A percentile compares a stretch with the other conserved stretches of the same genome.
phyloP scores from a whole-genome alignment of 306 rosid genomes.

The Pyrus bretschneideri region DNA sequence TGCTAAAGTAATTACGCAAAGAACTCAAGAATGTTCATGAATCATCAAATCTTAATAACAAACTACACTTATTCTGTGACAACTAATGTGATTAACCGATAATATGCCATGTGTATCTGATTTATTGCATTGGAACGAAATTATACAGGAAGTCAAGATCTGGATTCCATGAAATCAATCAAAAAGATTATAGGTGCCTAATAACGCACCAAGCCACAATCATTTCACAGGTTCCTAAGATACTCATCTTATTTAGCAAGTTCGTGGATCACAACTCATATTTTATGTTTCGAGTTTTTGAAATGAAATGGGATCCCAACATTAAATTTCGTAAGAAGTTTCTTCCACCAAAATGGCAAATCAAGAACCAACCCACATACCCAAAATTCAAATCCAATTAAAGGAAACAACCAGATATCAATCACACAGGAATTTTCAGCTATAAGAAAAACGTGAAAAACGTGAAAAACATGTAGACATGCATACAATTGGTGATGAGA shows the following conservation, averaged over 20 bases:
- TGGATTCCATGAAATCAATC: background rate
- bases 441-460: background rate
- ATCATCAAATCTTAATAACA: background rate
- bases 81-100: background rate
- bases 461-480: background rate
- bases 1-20: background rate
- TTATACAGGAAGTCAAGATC: background rate
- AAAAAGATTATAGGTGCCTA: background rate
- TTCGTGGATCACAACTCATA: background rate
- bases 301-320: background rate
- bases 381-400: conserved; percentile 2
- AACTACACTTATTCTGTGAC: background rate
- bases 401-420: background rate
- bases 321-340: background rate
- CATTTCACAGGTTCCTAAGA: background rate
- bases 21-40: background rate
- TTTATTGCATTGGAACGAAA: background rate
- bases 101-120: background rate
- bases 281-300: background rate
- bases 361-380: background rate
- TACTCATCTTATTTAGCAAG: background rate
- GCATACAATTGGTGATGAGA: background rate
- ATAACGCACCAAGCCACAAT: background rate
- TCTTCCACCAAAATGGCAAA: background rate
- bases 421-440: background rate